phyloP scores from a whole-genome alignment of 1,284 basidiomycete genomes.

The Blastosporella zonata region DNA sequence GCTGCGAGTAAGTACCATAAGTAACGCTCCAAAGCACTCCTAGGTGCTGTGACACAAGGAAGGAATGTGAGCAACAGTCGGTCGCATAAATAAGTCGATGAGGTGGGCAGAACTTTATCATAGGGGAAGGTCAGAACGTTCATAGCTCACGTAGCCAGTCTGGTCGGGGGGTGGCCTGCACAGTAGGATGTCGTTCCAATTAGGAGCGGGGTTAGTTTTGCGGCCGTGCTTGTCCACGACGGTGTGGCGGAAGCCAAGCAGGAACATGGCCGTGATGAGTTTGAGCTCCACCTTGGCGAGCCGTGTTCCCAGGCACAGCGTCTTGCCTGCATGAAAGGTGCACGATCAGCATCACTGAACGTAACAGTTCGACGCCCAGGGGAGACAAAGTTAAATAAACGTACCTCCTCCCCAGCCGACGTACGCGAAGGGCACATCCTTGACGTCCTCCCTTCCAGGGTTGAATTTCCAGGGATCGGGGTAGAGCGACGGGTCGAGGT shows the following conservation, averaged over 20 bases:
- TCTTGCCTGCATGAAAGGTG: conserved; percentile 48
- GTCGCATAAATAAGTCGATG: conserved; percentile 20
- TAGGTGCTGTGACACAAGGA: background rate
- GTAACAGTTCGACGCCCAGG: conserved; percentile 9
- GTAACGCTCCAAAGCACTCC: background rate
- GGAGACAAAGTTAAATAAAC: conserved; percentile 26
- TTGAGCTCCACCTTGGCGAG: conserved; percentile 71
- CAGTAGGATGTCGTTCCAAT: conserved; percentile 72
- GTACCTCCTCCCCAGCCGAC: conserved; percentile 76
- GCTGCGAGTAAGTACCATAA: background rate
- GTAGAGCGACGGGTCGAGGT: conserved; percentile 66
- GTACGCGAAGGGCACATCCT: conserved; percentile 52
- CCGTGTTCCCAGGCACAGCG: conserved; percentile 64
- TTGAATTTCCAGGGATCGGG: conserved; percentile 73
- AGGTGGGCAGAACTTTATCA: conserved; percentile 22
- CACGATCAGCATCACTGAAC: conserved; percentile 16
- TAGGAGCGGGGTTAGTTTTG: conserved; percentile 44
- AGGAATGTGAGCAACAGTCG: conserved; percentile 13
- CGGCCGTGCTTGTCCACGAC: conserved; percentile 51
- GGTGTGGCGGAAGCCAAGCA: conserved; percentile 56
- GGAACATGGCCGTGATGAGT: conserved; percentile 59
- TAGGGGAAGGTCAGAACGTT: conserved; percentile 35
- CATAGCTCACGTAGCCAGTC: conserved; percentile 51
- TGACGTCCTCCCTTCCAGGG: conserved; percentile 50
- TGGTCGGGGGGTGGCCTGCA: conserved; percentile 61